phyloP scores from a whole-genome alignment of 306 rosid species.

The Castanea sativa region DNA sequence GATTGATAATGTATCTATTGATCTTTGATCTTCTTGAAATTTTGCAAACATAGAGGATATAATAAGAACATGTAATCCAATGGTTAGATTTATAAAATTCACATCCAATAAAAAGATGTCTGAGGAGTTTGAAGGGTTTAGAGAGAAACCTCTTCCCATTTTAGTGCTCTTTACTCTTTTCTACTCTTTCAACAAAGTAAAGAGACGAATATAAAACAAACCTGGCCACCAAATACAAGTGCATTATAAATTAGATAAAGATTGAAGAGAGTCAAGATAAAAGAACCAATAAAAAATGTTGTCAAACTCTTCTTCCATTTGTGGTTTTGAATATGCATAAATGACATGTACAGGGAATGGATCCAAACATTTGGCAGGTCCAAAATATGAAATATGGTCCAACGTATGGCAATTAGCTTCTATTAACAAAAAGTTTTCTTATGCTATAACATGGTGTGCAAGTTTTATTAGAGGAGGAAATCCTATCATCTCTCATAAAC shows the following conservation, averaged over 20 bases:
- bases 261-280: not conserved
- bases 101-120: too few species aligned
- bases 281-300: not conserved
- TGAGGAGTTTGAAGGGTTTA: too few species aligned
- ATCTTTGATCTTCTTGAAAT: too few species aligned
- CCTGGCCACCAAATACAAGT: not conserved
- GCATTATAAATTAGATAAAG: not conserved
- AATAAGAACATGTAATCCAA: too few species aligned
- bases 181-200: not conserved
- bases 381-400: not conserved
- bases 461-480: not conserved
- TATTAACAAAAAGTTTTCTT: not conserved
- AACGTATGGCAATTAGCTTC: not conserved
- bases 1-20: too few species aligned
- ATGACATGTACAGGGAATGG: not conserved
- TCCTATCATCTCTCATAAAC: not conserved
- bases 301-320: not conserved
- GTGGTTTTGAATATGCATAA: not conserved
- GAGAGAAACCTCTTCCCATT: not conserved
- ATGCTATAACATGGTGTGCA: not conserved
- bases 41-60: too few species aligned
- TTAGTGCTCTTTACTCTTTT: not conserved
- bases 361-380: not conserved
- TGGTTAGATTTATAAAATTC: too few species aligned
- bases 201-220: not conserved